Evolutionary conservation across 2,329 filamentous ascomycete species (phyloP), one percentile per base, ranked within the genome.

Genomic region (Aspergillus transmontanensis): DNA sequence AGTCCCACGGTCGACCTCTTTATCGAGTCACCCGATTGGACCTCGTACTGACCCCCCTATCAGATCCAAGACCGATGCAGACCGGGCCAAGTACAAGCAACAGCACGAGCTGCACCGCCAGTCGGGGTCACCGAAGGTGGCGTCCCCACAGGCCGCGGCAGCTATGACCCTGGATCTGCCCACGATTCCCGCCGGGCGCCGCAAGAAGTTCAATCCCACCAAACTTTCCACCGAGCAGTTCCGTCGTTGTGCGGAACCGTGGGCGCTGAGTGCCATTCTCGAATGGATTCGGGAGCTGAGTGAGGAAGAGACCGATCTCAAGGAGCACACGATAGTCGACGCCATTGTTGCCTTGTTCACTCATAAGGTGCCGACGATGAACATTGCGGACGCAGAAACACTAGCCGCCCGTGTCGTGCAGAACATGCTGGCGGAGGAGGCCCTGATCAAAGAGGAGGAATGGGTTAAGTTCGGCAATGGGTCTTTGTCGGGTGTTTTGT

Each of bases 321-420:
- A 91, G 74, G 87, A 91, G 73, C 91, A 93, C 72, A 89, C 91
- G 1, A 89, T 99, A 58, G 90, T 93, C 63, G 94, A 98, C 69
- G 94, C 92, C 2, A 84, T 99, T 48, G 89, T 97, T 48, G 91
- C 89, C 34, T 83, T 99, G 7, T 98, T 99, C 76, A 96, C 92
- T 1, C 87, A 92, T 79, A 98, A 97, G 78, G 93, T 99, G 0
- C 94, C 95, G 0, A 99, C 93, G 0, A 97, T 99, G 93, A 98
- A 99, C 71, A 94, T 95, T 48, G 94, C 94, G 6, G 96, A 99
- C 82, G 95, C 95, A 0, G 95, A 99, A 76, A 90, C 89, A 1
- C 83, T 99, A 58, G 92, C 92, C 65, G 86, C 87, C 63, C 88
- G 87, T 46, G 91, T 97, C 0, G 89, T 96, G 2, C 83, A 88